Conservation (phyloP, 352 stramenopile species). For the Globisporangium mamillatum region DNA sequence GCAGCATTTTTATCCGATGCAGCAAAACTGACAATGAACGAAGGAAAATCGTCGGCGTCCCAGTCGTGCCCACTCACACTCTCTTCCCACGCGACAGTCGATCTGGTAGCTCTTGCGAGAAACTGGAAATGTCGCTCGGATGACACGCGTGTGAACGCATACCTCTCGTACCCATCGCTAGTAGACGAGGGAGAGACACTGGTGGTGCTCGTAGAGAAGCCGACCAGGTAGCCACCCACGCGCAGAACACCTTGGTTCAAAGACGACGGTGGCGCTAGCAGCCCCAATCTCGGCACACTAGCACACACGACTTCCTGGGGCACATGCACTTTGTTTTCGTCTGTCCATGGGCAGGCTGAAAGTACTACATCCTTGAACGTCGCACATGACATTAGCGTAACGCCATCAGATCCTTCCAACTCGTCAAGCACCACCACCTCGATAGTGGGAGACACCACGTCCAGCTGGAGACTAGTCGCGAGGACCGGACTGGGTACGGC, state of each 20-base stretch:
- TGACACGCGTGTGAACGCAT: constrained; percentile 1
- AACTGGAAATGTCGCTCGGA: background rate
- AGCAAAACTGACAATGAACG: constrained; percentile 10
- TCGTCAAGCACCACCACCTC: constrained; percentile 2
- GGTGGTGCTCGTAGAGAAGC: background rate
- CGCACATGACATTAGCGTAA: background rate
- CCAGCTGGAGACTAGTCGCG: background rate
- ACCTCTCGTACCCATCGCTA: background rate
- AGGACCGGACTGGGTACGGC: background rate
- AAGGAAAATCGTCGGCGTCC: constrained; percentile 1
- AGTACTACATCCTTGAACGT: background rate
- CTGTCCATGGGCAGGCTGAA: background rate
- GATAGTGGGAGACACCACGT: background rate
- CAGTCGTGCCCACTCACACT: background rate
- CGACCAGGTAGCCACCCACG: background rate
- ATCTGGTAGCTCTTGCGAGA: background rate
- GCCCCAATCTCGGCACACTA: background rate
- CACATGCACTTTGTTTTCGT: background rate
- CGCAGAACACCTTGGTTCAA: background rate
- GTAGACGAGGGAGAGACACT: background rate
- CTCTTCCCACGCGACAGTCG: background rate
- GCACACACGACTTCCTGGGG: background rate
- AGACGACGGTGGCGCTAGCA: background rate
- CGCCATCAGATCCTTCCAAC: background rate
- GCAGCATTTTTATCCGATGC: background rate